These are phyloP conservation scores for Anacardium occidentale DNA, from an alignment of 345 rosid genomes.

Conservation along the genomic window DNA sequence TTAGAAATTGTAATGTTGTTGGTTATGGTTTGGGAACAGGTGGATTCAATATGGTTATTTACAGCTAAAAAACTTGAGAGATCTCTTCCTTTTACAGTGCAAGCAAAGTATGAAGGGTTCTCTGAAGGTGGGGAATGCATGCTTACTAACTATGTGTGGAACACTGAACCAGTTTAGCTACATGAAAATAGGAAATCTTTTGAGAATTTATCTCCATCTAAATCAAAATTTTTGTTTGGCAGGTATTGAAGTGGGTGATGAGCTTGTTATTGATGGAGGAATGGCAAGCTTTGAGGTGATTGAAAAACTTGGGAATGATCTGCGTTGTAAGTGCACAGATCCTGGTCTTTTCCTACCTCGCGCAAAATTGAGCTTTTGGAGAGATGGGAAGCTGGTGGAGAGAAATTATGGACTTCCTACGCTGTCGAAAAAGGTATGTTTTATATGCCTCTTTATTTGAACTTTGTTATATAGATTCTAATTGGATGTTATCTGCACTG, in stretches of 20 bases:
- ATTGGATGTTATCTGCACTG: background rate
- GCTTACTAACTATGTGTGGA: background rate
- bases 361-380: slow-evolving; percentile 73
- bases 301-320: slow-evolving; percentile 53
- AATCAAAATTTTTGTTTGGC: slow-evolving; percentile 11
- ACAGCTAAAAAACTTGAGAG: slow-evolving; percentile 50
- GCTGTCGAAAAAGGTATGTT: slow-evolving; percentile 52
- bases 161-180: background rate
- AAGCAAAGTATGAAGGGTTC: slow-evolving; percentile 60
- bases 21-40: slow-evolving; percentile 32
- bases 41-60: slow-evolving; percentile 64
- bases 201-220: background rate
- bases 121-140: slow-evolving; percentile 59
- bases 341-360: slow-evolving; percentile 66
- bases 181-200: background rate
- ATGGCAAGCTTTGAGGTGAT: slow-evolving; percentile 71
- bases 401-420: slow-evolving; percentile 49
- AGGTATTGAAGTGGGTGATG: slow-evolving; percentile 74
- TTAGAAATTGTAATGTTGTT: slow-evolving; percentile 3
- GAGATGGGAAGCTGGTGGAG: slow-evolving; percentile 56
- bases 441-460: background rate
- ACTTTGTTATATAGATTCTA: background rate
- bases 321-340: slow-evolving; percentile 64
- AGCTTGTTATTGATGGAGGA: slow-evolving; percentile 68
- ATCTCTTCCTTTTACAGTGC: slow-evolving; percentile 53